These are phyloP conservation scores for Alternaria sp. DNA, from an alignment of 2,329 filamentous ascomycete species.

Conservation along the genomic window DNA sequence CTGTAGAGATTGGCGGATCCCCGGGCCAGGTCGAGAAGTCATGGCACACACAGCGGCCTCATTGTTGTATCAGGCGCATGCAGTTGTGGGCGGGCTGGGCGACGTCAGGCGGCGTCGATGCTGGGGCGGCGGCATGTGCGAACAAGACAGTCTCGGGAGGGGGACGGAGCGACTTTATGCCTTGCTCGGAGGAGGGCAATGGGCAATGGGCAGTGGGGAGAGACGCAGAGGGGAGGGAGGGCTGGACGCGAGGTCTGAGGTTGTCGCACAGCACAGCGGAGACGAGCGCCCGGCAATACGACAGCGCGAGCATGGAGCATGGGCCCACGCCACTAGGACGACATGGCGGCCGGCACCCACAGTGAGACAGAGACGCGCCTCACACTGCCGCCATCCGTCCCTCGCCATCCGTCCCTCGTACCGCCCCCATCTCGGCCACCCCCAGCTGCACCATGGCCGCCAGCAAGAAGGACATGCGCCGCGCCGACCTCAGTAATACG, in stretches of 20 bases:
- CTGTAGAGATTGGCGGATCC: conserved; percentile 51
- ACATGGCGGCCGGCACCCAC: conserved; percentile 9
- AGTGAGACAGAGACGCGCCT: conserved; percentile 6
- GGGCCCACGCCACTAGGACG: conserved; percentile 13
- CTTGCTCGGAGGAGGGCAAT: conserved; percentile 20
- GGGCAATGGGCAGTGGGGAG: conserved; percentile 1
- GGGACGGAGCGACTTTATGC: conserved; percentile 11
- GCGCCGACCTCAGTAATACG: conserved; percentile 76
- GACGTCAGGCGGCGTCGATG: conserved; percentile 16
- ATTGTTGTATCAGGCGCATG: conserved; percentile 48
- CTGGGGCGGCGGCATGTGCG: conserved; percentile 21
- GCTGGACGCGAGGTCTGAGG: conserved; percentile 22
- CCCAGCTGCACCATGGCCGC: conserved; percentile 63
- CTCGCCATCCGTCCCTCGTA: conserved; percentile 14
- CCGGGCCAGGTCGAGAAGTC: conserved; percentile 55
- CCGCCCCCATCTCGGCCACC: conserved; percentile 13
- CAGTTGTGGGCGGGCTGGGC: conserved; percentile 31
- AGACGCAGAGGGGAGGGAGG: conserved; percentile 7
- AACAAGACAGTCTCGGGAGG: conserved; percentile 14
- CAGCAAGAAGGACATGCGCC: conserved; percentile 75
- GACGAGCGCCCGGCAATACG: conserved; percentile 21
- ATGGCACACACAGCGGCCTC: conserved; percentile 53
- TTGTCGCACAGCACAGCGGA: conserved; percentile 25
- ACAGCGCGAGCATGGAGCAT: conserved; percentile 19
- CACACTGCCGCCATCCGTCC: conserved; percentile 21